phyloP scores from a whole-genome alignment of 2,329 filamentous ascomycete species.

The Fusarium tjaetaba region DNA sequence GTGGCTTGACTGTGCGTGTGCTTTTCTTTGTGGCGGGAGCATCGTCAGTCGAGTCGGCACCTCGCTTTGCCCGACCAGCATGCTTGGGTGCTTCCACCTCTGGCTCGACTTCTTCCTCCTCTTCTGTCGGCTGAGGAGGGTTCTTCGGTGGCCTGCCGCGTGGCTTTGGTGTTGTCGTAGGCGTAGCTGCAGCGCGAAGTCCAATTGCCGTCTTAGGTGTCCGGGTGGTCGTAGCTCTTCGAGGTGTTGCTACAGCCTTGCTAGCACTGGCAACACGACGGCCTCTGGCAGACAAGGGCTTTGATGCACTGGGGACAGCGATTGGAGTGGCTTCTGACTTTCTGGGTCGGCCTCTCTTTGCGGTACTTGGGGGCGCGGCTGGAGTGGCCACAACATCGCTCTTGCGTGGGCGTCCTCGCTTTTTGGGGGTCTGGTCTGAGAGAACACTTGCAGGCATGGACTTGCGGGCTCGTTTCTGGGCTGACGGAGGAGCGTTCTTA shows the following conservation, averaged over 20 bases:
- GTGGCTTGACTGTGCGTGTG: constrained; percentile 16
- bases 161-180: constrained; percentile 32
- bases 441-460: constrained; percentile 37
- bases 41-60: neutral
- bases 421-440: constrained; percentile 32
- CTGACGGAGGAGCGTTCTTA: constrained; percentile 12
- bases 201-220: constrained; percentile 25
- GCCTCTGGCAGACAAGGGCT: constrained; percentile 11
- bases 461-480: constrained; percentile 28
- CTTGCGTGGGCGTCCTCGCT: constrained; percentile 40
- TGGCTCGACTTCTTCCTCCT: constrained; percentile 2
- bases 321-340: constrained; percentile 31
- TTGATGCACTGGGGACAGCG: constrained; percentile 9
- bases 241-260: constrained; percentile 22
- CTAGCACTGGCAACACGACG: constrained; percentile 23
- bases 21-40: constrained; percentile 9
- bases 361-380: constrained; percentile 9
- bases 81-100: constrained; percentile 2
- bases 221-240: neutral
- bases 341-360: constrained; percentile 38
- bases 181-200: constrained; percentile 6
- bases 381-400: constrained; percentile 34
- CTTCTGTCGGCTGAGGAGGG: constrained; percentile 2
- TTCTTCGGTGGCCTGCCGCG: constrained; percentile 40
- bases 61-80: neutral